Evolutionary conservation across 495 filamentous ascomycete genomes (phyloP).

Genomic region (Penicillium angulare): DNA sequence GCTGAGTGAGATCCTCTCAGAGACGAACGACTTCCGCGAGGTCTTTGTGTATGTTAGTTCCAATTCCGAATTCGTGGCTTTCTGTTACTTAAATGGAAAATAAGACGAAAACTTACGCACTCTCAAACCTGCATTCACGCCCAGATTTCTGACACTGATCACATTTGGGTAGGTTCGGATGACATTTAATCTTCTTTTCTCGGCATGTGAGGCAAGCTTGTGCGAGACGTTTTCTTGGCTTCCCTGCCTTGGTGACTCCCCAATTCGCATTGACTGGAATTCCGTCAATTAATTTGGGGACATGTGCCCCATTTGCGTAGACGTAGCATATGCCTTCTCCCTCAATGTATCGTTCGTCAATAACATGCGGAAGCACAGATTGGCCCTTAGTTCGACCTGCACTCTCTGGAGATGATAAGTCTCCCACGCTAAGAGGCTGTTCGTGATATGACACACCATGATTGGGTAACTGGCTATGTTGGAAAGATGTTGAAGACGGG

Average conservation of each 20-base stretch:
- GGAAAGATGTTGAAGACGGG: slow-evolving; percentile 11
- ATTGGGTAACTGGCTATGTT: slow-evolving; percentile 11
- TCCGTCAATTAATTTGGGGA: slow-evolving; percentile 80
- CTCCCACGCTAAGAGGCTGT: slow-evolving; percentile 7
- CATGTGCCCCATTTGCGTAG: slow-evolving; percentile 82
- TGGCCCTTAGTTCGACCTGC: slow-evolving; percentile 14
- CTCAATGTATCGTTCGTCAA: slow-evolving; percentile 55
- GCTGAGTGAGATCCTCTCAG: slow-evolving; percentile 24
- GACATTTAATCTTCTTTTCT: slow-evolving; percentile 97
- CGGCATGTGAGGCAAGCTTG: slow-evolving; percentile 88
- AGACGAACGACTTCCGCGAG: slow-evolving; percentile 38
- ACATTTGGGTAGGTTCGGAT: slow-evolving; percentile 80
- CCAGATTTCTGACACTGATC: slow-evolving; percentile 90
- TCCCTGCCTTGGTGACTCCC: slow-evolving; percentile 91
- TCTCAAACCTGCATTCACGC: slow-evolving; percentile 79
- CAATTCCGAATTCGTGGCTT: not conserved
- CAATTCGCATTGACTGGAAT: slow-evolving; percentile 86
- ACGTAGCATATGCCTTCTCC: slow-evolving; percentile 83
- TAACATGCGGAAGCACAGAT: slow-evolving; percentile 40
- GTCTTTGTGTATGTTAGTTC: slow-evolving; percentile 25
- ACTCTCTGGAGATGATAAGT: slow-evolving; percentile 23
- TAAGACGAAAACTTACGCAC: slow-evolving; percentile 64
- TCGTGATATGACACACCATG: slow-evolving; percentile 20
- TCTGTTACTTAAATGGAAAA: not conserved
- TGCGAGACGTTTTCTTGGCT: slow-evolving; percentile 82